Base-by-base conservation (phyloP, 805 yeast species). In the Saccharomycopsis fodiens region DNA sequence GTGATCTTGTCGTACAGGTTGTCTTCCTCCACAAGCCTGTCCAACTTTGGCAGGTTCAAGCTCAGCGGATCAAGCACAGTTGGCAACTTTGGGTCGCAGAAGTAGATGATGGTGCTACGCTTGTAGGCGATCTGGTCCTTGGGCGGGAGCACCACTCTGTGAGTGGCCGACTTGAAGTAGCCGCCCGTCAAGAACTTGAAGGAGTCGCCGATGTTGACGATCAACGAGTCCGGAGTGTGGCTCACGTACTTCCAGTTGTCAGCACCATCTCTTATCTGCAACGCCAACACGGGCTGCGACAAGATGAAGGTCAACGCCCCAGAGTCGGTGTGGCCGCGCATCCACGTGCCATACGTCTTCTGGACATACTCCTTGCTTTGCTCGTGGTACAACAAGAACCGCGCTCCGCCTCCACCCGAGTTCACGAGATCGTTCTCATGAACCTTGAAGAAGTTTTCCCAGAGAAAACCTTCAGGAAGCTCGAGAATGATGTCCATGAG, bases 81-180 rank as follows among this genome's bases (percentile, higher is more conserved):
- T 3, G 55, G 54, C 22, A 57, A 46, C n/a, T 60, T 52, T 4
- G 73, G 70, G 49, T 67, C 61, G 44, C 66, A 60, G 56, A 70
- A 70, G 47, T 69, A 68, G 16, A 70, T 70, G 3, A 69, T 47
- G 4, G 66, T 65, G 45, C 66, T 57, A 39, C 75, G 57, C 22
- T 60, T 55, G 48, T 55, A 60, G 1, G 53, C 44, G 27, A 50
- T 50, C 51, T 71, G 76, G 40, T 68, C 71, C 1, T 39, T 50
- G 3, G 74, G 76, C 1, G 76, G 74, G 25, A 66, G 62, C 7
- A 67, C 63, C 5, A 72, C 76, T 42, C 76, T 54, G 46, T 72
- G 76, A 34, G 70, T 57, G 12, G 72, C 62, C 17, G 73, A 67
- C 42, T 67, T 68, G 56, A 70, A 72, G 45, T 65, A 68, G 0